phyloP scores from a whole-genome alignment of 805 yeast genomes.

The Tetrapisispora taiwanensis region DNA sequence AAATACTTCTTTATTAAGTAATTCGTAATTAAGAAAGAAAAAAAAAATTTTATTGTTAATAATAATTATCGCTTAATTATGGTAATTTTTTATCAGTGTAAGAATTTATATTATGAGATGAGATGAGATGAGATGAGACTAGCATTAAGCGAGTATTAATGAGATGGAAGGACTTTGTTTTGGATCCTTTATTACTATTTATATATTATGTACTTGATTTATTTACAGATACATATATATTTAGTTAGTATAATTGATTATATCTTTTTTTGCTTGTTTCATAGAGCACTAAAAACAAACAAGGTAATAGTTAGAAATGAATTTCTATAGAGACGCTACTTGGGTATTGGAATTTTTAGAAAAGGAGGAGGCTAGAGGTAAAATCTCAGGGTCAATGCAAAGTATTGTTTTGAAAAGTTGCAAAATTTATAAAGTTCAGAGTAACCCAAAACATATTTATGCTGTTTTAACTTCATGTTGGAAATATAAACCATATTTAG shows the following conservation, averaged over 20 bases:
- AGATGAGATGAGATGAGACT: neutral
- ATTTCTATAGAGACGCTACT: conserved; percentile 33
- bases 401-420: conserved; percentile 42
- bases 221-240: too few relatives aligned
- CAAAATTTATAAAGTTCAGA: conserved; percentile 37
- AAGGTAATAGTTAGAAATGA: conserved; percentile 11
- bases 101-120: neutral
- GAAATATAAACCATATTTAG: conserved; percentile 56
- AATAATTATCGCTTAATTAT: too few relatives aligned
- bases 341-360: conserved; percentile 30
- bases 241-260: too few relatives aligned
- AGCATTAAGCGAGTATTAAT: too few relatives aligned
- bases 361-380: conserved; percentile 22
- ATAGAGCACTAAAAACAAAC: too few relatives aligned
- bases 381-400: conserved; percentile 43
- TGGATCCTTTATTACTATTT: too few relatives aligned
- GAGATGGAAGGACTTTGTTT: too few relatives aligned
- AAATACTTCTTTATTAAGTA: too few relatives aligned
- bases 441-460: conserved; percentile 75
- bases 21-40: too few relatives aligned
- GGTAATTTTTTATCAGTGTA: neutral
- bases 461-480: conserved; percentile 76
- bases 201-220: too few relatives aligned
- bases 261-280: too few relatives aligned
- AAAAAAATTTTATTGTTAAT: too few relatives aligned